A percentile compares a stretch with the other conserved stretches of the same genome.
These are phyloP conservation scores for Aspergillus amoenus DNA, from an alignment of 2,329 filamentous ascomycete genomes.

Conservation along the genomic window DNA sequence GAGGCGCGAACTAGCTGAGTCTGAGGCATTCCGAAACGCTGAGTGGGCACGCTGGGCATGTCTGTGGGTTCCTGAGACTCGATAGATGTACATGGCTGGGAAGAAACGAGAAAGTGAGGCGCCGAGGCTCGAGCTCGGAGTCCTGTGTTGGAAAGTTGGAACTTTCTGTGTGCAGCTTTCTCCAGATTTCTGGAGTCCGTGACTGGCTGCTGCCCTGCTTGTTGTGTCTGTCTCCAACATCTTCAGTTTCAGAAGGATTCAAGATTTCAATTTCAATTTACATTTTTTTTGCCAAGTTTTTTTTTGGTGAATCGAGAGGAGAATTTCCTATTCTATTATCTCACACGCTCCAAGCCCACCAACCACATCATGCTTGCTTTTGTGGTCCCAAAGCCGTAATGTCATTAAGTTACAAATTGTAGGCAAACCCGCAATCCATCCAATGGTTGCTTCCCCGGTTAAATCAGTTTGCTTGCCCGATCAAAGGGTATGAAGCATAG, in stretches of 20 bases:
- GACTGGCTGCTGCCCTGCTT: no score
- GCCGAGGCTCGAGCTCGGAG: neutral
- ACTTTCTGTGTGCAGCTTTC: no score
- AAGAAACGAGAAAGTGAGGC: neutral
- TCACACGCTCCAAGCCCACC: constrained; percentile 37
- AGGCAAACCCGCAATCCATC: constrained; percentile 31
- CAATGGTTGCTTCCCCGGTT: constrained; percentile 17
- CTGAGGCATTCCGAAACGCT: neutral
- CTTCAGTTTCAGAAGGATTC: constrained; percentile 12
- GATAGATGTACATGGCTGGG: neutral
- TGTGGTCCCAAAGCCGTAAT: constrained; percentile 37
- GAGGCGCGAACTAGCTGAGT: neutral
- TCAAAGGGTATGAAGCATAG: constrained; percentile 28
- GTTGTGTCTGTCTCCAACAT: neutral
- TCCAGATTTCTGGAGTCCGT: no score
- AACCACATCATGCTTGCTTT: constrained; percentile 33
- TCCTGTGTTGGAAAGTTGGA: no score
- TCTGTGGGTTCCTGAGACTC: no score
- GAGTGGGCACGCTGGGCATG: neutral
- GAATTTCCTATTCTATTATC: constrained; percentile 43
- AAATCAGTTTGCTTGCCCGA: constrained; percentile 20
- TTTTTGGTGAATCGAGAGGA: constrained; percentile 35
- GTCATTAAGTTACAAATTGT: constrained; percentile 41
- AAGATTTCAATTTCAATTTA: neutral
- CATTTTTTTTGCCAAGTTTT: neutral